A percentile compares a stretch with the other conserved stretches of the same genome.
Evolutionary conservation across 805 yeast species (phyloP).

Genomic region (Jamesozyma gamospora): DNA sequence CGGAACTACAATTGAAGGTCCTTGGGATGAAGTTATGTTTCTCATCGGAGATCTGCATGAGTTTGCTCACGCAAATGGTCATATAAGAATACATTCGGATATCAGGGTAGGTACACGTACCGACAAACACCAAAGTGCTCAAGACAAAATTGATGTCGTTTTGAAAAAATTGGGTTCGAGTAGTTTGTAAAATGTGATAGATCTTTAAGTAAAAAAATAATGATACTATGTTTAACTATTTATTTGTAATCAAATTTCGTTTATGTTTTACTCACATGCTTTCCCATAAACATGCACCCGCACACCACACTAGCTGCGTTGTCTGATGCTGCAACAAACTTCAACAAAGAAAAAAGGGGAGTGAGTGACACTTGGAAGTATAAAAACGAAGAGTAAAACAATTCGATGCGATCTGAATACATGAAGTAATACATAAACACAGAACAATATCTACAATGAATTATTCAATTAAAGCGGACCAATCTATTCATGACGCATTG

Average conservation of each 20-base stretch:
- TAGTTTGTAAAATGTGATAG: too few species aligned
- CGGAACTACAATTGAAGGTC: slow-evolving; percentile 84
- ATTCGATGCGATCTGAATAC: too few species aligned
- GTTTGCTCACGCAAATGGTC: slow-evolving; percentile 58
- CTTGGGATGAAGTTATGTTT: slow-evolving; percentile 82
- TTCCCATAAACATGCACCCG: too few species aligned
- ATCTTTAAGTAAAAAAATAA: neutral
- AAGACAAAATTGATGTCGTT: slow-evolving; percentile 62
- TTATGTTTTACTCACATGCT: too few species aligned
- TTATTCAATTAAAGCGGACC: neutral
- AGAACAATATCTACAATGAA: slow-evolving; percentile 1
- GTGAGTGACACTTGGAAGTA: too few species aligned
- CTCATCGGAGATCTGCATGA: slow-evolving; percentile 73
- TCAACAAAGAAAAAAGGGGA: too few species aligned
- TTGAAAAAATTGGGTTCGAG: slow-evolving; percentile 32
- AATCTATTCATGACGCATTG: neutral
- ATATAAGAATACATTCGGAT: slow-evolving; percentile 73
- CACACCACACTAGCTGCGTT: too few species aligned
- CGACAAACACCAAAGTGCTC: slow-evolving; percentile 63
- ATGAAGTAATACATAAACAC: too few species aligned
- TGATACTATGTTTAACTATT: too few species aligned
- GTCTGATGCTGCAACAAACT: too few species aligned
- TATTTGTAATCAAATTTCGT: too few species aligned
- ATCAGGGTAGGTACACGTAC: slow-evolving; percentile 79
- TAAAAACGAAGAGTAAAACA: too few species aligned